phyloP scores from a whole-genome alignment of 192 early-diverging fungal species.

The Gamsiella multidivaricata region DNA sequence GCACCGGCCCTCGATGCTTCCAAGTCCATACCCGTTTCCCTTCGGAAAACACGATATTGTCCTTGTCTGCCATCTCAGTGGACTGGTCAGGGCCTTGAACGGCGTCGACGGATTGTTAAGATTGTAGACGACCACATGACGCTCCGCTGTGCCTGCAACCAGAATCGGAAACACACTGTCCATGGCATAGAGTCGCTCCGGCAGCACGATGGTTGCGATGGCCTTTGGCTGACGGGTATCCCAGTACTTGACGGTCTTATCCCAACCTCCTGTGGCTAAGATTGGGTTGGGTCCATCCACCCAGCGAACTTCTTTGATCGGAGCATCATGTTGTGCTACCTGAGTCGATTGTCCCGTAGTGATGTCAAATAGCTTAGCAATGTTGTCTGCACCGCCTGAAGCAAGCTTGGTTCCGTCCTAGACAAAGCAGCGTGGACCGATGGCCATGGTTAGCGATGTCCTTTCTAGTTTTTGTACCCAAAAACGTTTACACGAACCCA shows the following conservation, averaged over 20 bases:
- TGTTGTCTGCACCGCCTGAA: constrained; percentile 93
- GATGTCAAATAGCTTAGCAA: constrained; percentile 85
- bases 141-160: constrained; percentile 93
- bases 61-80: constrained; percentile 89
- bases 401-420: constrained; percentile 92
- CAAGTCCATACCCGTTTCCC: constrained; percentile 87
- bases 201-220: constrained; percentile 75
- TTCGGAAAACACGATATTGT: constrained; percentile 82
- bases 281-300: constrained; percentile 75
- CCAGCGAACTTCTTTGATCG: constrained; percentile 84
- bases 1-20: constrained; percentile 94
- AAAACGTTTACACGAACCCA: no score
- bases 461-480: no score
- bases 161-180: constrained; percentile 82
- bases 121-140: constrained; percentile 86
- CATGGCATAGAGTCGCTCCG: constrained; percentile 93
- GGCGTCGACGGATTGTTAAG: constrained; percentile 79
- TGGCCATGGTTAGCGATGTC: no score
- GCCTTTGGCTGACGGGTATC: constrained; percentile 85
- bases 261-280: constrained; percentile 93
- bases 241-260: constrained; percentile 97
- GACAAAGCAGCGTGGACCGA: not conserved
- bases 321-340: constrained; percentile 91
- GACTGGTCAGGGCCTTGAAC: constrained; percentile 75
- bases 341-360: constrained; percentile 82